Evolutionary conservation across 164 flowering plant species (phyloP), one percentile per base, ranked within the genome.

Genomic region (Umbellularia californica): DNA sequence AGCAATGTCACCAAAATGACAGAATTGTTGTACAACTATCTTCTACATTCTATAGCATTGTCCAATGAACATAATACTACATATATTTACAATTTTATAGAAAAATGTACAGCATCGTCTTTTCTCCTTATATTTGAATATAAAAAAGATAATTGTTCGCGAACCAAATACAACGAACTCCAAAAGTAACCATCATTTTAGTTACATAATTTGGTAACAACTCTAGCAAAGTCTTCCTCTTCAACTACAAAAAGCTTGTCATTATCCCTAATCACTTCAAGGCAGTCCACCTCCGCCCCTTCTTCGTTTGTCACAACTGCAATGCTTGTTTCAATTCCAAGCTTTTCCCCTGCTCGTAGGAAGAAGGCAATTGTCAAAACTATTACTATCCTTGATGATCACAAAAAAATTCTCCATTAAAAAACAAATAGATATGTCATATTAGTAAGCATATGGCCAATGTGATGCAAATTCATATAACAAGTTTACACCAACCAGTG

Each of bases 251-350:
- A 94, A 71, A 94, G 82, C 81, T 88, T 92, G 72, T 94, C 97
- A 65, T 89, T 88, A 77, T 94, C 98, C 80, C 98, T 88, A 30
- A 93, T 85, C 75, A 93, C 95, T 79, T 94, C 95, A 77, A 90
- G 82, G 51, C 82, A 78, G 68, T 94, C 98, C 14, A 94, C 85
- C 77, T 91, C 91, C 23, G 97, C 81, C 19, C 97, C 98, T 81
- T 84, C 91, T 82, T 88, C 91, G 78, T 93, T 76, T 4, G 84
- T 83, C 41, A 93, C 78, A 68, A 74, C 68, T 22, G 88, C 84
- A 77, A 85, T 83, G 2, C 71, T 80, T 15, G 85, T 81, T 80
- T 93, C 89, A 60, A 91, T 74, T 63, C 93, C 92, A 74, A 94
- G 83, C 83, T 87, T 91, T 62, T 88, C 80, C 60, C 93, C 97